Evolutionary conservation across 2,329 filamentous ascomycete species (phyloP).

Genomic region (Thelonectria discophora): DNA sequence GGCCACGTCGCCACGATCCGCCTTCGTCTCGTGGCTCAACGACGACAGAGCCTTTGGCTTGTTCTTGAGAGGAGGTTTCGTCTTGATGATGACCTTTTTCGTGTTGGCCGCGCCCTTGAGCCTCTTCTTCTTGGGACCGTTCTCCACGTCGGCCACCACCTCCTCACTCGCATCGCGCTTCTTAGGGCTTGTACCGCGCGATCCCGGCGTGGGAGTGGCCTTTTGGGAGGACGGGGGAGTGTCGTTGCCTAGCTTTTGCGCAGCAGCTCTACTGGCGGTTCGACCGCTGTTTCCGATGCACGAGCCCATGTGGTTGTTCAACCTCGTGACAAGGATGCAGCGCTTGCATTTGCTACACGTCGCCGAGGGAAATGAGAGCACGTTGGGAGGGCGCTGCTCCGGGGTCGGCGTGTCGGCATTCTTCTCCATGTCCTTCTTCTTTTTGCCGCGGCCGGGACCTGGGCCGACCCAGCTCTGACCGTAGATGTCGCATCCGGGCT

Average conservation of each 20-base stretch:
- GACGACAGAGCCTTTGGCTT: constrained; percentile 62
- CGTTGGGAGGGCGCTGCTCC: constrained; percentile 67
- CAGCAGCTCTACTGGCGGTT: constrained; percentile 68
- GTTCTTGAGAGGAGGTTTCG: constrained; percentile 60
- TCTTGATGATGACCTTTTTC: constrained; percentile 67
- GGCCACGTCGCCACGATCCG: constrained; percentile 46
- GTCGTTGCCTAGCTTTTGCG: constrained; percentile 70
- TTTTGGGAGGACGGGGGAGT: constrained; percentile 71
- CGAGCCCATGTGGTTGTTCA: constrained; percentile 75
- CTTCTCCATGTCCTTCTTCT: constrained; percentile 80
- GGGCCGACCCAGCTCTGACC: constrained; percentile 82
- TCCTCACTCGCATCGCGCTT: constrained; percentile 67
- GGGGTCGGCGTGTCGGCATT: constrained; percentile 60
- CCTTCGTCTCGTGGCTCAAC: constrained; percentile 59
- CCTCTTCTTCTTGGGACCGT: constrained; percentile 67
- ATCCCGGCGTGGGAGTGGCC: constrained; percentile 65
- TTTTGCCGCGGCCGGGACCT: constrained; percentile 75
- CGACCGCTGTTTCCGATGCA: constrained; percentile 73
- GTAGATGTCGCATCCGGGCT: constrained; percentile 81
- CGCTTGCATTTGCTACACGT: constrained; percentile 75
- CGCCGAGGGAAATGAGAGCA: constrained; percentile 70
- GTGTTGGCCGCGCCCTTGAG: constrained; percentile 55
- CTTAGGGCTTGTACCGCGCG: constrained; percentile 62
- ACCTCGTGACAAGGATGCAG: constrained; percentile 70
- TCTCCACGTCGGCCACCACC: constrained; percentile 62